Percentiles rank a stretch among this genome's conserved stretches.
These are phyloP conservation scores for Pseudogymnoascus sp. DNA, from an alignment of 2,329 filamentous ascomycete species.

Conservation along the genomic window DNA sequence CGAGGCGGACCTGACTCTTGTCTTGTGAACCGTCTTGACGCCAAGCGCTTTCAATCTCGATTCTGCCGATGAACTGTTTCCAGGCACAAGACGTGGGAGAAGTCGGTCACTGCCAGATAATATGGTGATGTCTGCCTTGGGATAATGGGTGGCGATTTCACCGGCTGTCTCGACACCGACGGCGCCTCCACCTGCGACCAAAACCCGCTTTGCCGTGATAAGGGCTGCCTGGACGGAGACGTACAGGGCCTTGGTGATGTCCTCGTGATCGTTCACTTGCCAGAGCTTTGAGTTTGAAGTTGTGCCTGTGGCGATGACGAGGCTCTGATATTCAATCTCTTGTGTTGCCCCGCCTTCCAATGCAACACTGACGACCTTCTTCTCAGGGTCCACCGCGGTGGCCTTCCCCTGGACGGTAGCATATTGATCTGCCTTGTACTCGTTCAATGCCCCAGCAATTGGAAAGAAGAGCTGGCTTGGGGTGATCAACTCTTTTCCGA, in stretches of 20 bases:
- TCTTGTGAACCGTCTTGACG: constrained; percentile 39
- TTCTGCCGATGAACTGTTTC: constrained; percentile 25
- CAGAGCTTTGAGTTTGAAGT: constrained; percentile 37
- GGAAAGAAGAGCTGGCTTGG: constrained; percentile 41
- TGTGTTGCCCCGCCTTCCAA: background rate
- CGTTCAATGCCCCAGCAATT: constrained; percentile 41
- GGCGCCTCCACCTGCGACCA: constrained; percentile 26
- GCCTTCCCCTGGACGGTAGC: constrained; percentile 44
- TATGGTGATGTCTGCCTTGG: constrained; percentile 17
- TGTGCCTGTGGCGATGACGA: constrained; percentile 47
- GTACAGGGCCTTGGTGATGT: constrained; percentile 15
- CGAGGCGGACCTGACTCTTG: constrained; percentile 30
- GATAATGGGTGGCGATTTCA: constrained; percentile 23
- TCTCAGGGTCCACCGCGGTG: constrained; percentile 37
- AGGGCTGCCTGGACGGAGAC: constrained; percentile 10
- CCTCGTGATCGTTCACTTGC: constrained; percentile 37
- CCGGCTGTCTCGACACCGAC: constrained; percentile 28
- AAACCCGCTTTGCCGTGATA: constrained; percentile 20
- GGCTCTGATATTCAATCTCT: constrained; percentile 38
- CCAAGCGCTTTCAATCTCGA: constrained; percentile 41
- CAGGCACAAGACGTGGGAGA: constrained; percentile 11
- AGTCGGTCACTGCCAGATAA: constrained; percentile 15
- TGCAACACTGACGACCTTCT: constrained; percentile 37
- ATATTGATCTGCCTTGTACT: constrained; percentile 40
- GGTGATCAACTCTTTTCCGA: constrained; percentile 39